Conservation (phyloP, 495 filamentous ascomycete genomes). For the Annulohypoxylon stygium region DNA sequence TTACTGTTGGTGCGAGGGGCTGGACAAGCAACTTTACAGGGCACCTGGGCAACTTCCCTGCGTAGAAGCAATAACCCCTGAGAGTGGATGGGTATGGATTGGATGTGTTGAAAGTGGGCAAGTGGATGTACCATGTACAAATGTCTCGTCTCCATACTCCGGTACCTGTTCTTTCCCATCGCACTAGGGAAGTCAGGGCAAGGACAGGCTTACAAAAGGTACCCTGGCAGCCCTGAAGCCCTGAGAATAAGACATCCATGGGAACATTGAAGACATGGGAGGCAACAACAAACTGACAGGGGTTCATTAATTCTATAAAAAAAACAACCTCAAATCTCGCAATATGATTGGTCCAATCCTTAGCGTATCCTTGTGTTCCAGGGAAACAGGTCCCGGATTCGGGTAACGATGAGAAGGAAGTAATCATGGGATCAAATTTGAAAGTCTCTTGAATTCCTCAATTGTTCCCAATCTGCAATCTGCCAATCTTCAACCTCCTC, state of each 20-base stretch:
- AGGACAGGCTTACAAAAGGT: slow-evolving; percentile 6
- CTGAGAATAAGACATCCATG: neutral
- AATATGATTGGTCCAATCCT: slow-evolving; percentile 31
- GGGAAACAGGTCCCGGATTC: slow-evolving; percentile 29
- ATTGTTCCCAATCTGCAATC: neutral
- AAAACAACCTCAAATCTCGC: slow-evolving; percentile 21
- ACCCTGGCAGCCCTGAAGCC: neutral
- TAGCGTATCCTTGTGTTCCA: slow-evolving; percentile 34
- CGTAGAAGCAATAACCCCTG: slow-evolving; percentile 1
- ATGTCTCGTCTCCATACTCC: neutral
- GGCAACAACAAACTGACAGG: slow-evolving; percentile 28
- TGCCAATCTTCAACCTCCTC: neutral
- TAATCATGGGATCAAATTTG: slow-evolving; percentile 44
- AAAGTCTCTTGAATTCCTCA: neutral
- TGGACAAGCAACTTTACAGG: slow-evolving; percentile 18
- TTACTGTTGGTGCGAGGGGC: slow-evolving; percentile 34
- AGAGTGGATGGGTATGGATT: neutral
- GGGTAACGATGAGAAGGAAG: slow-evolving; percentile 31
- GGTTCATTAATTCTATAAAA: slow-evolving; percentile 36
- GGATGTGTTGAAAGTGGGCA: no score
- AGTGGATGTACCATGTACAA: neutral
- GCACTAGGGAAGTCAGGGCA: slow-evolving; percentile 23
- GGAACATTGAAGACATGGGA: slow-evolving; percentile 6
- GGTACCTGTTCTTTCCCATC: slow-evolving; percentile 18
- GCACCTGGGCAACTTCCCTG: slow-evolving; percentile 9